Evolutionary conservation across 106 monocot genomes (phyloP).

Genomic region (Agapanthus africanus): DNA sequence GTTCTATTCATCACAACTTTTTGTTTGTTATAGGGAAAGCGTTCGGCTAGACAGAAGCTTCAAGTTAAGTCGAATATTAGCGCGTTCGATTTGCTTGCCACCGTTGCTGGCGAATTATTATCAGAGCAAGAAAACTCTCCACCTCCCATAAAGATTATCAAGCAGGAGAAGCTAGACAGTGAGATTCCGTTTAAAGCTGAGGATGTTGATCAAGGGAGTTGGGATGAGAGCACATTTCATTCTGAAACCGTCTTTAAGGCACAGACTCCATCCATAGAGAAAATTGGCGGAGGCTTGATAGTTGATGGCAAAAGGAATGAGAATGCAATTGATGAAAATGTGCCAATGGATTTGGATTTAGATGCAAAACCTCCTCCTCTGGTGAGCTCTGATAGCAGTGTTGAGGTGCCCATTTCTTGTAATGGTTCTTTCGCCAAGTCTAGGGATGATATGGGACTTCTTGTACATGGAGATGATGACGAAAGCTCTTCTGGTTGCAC

Average conservation of each 20-base stretch:
- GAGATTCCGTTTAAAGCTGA: conserved; percentile 41
- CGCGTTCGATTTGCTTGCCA: conserved; percentile 49
- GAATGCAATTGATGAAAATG: conserved; percentile 13
- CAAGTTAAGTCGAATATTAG: conserved; percentile 15
- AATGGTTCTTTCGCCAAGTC: conserved; percentile 29
- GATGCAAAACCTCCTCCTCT: conserved; percentile 51
- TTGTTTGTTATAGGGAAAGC: conserved; percentile 33
- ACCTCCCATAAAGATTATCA: conserved; percentile 10
- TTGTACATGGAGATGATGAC: conserved; percentile 27
- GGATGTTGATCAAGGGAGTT: conserved; percentile 63
- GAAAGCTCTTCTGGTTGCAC: conserved; percentile 79
- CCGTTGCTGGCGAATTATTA: conserved; percentile 41
- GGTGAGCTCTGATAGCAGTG: conserved; percentile 70
- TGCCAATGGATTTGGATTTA: conserved; percentile 40
- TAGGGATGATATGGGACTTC: conserved; percentile 8
- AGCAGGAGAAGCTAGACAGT: conserved; percentile 19
- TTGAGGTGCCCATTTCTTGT: conserved; percentile 38
- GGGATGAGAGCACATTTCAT: conserved; percentile 31
- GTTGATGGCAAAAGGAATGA: too few species aligned
- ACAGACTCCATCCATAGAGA: conserved; percentile 12
- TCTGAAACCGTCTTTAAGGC: conserved; percentile 19
- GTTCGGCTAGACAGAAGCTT: conserved; percentile 33
- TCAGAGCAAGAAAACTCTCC: conserved; percentile 19
- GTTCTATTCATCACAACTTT: neutral
- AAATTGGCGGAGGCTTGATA: neutral